Base-by-base conservation (phyloP, 257 asterid genomes). In the Nicotiana knightiana region DNA sequence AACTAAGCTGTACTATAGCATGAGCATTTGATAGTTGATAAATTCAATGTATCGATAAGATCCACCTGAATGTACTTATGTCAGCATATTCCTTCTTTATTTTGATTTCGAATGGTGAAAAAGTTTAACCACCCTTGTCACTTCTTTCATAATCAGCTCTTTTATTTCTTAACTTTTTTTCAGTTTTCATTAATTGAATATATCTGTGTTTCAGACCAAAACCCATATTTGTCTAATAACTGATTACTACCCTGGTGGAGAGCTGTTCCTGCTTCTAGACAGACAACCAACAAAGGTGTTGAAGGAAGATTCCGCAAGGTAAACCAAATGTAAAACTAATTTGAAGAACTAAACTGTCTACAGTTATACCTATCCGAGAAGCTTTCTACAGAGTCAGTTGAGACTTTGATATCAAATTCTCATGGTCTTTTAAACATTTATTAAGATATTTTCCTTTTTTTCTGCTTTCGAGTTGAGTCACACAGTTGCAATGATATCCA, bases 221-320 rank as follows among this genome's bases (percentile, higher is more conserved):
- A 93, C 97, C 75, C 99, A 96, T 86, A 87, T 96, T 78, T 94
- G 98, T 86, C 87, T 94, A 85, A 92, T 96, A 81, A 96, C 97
- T 28, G 99, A 94, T 86, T 94, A 93, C 86, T 94, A 88, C 90
- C 91, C 97, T 54, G 98, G 98, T 30, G 98, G 98, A 57, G 98
- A 94, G 90, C 96, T 94, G 86, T 94, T 94, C 90, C 87, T 91
- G 85, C 93, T 94, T 83, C 90, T 94, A 64, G 98, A 94, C 55
- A 91, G 90, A 86, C 98, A 94, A 86, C 97, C 97, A 15, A 87
- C 84, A 9, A 93, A 94, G 87, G 97, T 94, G 82, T 86, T 96
- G 84, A 94, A 88, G 87, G 99, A 96, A 92, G 97, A 94, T 63
- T 95, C 97, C 57, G 99, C 83, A 82, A 89, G 97, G 99, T 96